These are phyloP conservation scores for Sporisorium exsertum DNA, from an alignment of 1,284 basidiomycete species.

Conservation along the genomic window DNA sequence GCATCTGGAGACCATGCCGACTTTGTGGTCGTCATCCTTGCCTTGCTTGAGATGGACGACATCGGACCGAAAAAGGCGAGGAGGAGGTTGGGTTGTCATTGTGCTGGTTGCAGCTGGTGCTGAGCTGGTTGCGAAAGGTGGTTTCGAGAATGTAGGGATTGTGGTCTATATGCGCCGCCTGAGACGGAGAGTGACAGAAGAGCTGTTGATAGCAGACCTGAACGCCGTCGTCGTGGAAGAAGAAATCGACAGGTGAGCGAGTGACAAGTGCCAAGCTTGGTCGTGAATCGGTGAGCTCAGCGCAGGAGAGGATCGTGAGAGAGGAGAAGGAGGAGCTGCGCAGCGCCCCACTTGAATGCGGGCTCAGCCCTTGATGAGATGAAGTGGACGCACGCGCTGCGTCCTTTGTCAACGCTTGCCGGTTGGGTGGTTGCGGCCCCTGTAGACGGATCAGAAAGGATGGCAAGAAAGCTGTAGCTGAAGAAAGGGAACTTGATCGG, in stretches of 20 bases:
- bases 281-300: neutral
- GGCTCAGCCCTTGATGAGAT: constrained; percentile 5
- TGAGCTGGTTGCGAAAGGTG: neutral
- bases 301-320: neutral
- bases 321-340: neutral
- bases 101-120: neutral
- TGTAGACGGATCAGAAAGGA: neutral
- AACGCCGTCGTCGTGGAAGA: neutral
- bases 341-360: neutral
- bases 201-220: neutral
- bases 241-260: neutral
- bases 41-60: constrained; percentile 40
- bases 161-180: neutral
- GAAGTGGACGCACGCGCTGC: neutral
- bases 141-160: neutral
- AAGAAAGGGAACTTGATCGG: neutral
- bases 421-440: neutral
- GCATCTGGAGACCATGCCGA: constrained; percentile 48
- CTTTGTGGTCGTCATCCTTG: constrained; percentile 30
- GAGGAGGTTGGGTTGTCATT: constrained; percentile 11
- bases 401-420: neutral
- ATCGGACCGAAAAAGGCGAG: constrained; percentile 31
- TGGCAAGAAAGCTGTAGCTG: neutral
- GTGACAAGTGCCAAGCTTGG: neutral
- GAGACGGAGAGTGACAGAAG: neutral